Evolutionary conservation across 2,329 filamentous ascomycete species (phyloP), one percentile per base, ranked within the genome.

Genomic region (Colletotrichum sublineola): DNA sequence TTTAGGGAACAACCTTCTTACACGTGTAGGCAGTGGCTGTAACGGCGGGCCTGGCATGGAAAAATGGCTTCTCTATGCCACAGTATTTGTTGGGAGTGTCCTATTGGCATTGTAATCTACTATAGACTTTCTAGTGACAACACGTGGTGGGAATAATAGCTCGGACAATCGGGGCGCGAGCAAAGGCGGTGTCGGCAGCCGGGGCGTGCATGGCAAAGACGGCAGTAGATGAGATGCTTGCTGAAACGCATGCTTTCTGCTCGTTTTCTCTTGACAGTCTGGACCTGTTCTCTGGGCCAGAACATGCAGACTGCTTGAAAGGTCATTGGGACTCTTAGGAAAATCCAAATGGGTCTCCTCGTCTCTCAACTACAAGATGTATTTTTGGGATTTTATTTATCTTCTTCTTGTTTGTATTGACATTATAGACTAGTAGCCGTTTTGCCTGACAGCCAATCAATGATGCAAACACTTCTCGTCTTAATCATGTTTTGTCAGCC

Each of bases 1-100:
- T 0, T 77, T 89, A 1, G 90, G 89, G 0, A 83, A 91, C 75
- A 80, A 78, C 75, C 80, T 91, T 55, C 81, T 91, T n/a, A 69
- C 78, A 52, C 75, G 80, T 6, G 81, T 85, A 57, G 77, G 76
- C 11, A 73, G 71, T 31, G 71, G 67, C n/a, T 20, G 42, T 0
- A 57, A 29, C 44, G 48, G 46, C 58, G 57, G 53, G 0, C 42
- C 20, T 0, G 14, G n/a, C 24, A 3, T 15, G 9, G 15, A 40
- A 1, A 58, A 44, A 15, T 57, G 44, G 58, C 7, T 55, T 6
- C 9, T 72, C 3, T 48, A 52, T 7, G n/a, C 36, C 3, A 15
- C 46, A 6, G 48, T n/a, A 5, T 5, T 61, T 2, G 3, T 55
- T 12, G 66, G 52, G 5, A 63, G n/a, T 24, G 8, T 36, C 11